phyloP scores from a whole-genome alignment of 1,284 basidiomycete species.

The Puccinia coronata region DNA sequence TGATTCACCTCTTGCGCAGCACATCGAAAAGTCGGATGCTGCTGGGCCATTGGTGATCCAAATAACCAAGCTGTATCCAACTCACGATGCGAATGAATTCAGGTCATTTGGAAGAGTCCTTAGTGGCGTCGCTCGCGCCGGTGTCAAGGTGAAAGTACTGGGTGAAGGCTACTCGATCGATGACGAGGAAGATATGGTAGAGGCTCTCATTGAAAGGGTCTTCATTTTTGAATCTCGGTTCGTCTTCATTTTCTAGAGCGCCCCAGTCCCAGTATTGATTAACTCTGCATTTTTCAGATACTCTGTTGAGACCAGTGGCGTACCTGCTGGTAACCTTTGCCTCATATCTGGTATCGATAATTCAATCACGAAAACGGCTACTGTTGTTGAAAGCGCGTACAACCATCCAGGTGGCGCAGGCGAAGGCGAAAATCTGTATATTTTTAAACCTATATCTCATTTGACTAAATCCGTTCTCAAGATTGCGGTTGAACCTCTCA shows the following conservation, averaged over 20 bases:
- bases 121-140: conserved; percentile 82
- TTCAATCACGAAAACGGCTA: conserved; percentile 93
- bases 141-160: conserved; percentile 86
- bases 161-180: conserved; percentile 96
- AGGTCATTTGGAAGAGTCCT: conserved; percentile 91
- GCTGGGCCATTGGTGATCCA: conserved; percentile 89
- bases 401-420: conserved; percentile 62
- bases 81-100: conserved; percentile 92
- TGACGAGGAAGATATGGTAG: conserved; percentile 97
- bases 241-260: conserved; percentile 51
- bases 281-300: conserved; percentile 65
- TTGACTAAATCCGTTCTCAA: conserved; percentile 98
- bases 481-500: conserved; percentile 95
- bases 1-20: conserved; percentile 71
- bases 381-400: conserved; percentile 67
- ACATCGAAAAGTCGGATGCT: conserved; percentile 80
- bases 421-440: conserved; percentile 78
- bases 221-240: conserved; percentile 88
- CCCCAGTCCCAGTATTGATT: neutral
- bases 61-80: conserved; percentile 89
- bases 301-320: conserved; percentile 80
- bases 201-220: conserved; percentile 78
- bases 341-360: conserved; percentile 89
- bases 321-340: conserved; percentile 88
- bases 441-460: conserved; percentile 92